Evolutionary conservation across 495 filamentous ascomycete species (phyloP), one percentile per base, ranked within the genome.

Genomic region (Penicillium roqueforti): DNA sequence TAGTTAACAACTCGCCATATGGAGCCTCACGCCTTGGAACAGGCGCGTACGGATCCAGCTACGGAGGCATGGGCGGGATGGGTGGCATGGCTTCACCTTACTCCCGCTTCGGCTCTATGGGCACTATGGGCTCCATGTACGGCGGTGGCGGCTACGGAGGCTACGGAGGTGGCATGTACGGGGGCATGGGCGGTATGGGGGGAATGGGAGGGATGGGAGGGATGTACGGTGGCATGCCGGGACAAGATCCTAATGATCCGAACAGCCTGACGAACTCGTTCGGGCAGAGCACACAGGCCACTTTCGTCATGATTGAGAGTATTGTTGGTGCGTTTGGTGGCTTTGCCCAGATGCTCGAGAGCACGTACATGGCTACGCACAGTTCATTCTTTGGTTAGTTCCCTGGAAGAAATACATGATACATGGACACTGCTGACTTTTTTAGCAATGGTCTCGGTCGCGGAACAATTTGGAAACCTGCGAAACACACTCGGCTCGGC

Each of bases 301-400:
- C 95, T 1, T 99, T 99, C 66, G 93, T 97, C 79, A 88, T 97
- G 78, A 91, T 99, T 37, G 95, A 99, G 75, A 93, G 91, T 57
- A 88, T 99, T 39, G 93, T 97, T n/a, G 87, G 89, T n/a, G 92
- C 95, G 14, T 97, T 77, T 58, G 89, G 92, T 26, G 95, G 95
- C 2, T 96, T 99, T 66, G 92, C 95, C 16, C 95, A 99, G 78
- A 97, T 99, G 95, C 80, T 99, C 10, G 93, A 99, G 73, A 97
- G 92, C 70, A 97, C 95, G 10, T 99, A 96, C 62, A 97, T 99
- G 95, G 93, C 95, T n/a, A 99, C 95, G 3, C 95, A 97, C 75
- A 95, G 89, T 45, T 92, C 87, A 46, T 99, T 99, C 73, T 97
- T 97, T 67, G 93, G 92, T 97, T 25, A 52, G 14, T 26, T 46